Percentiles rank a stretch among this genome's conserved stretches.
Conservation (phyloP, 1,139 yeast species). For the Cylindricascospora bacillispora region DNA sequence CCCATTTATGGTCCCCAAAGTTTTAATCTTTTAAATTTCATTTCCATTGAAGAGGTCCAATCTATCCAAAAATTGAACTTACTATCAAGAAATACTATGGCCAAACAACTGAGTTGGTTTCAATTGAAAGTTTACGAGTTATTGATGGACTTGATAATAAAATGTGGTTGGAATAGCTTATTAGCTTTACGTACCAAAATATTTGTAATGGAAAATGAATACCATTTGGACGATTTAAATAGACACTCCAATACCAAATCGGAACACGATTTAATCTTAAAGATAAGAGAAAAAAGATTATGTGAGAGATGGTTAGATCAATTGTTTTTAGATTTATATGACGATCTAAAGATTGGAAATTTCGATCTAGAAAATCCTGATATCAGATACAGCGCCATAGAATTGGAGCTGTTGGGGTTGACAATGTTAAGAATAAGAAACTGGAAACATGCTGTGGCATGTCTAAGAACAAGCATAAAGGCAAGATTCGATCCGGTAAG, state of each 20-base stretch:
- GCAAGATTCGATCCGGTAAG: conserved; percentile 61
- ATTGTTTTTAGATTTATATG: conserved; percentile 73
- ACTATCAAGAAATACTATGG: conserved; percentile 61
- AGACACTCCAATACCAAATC: background rate
- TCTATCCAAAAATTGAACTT: conserved; percentile 52
- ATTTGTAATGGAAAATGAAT: conserved; percentile 94
- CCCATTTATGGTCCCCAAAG: conserved; percentile 51
- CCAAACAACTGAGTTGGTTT: conserved; percentile 65
- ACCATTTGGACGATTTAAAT: conserved; percentile 18
- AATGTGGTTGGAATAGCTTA: conserved; percentile 84
- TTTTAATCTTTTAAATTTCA: conserved; percentile 31
- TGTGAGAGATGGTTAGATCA: conserved; percentile 95
- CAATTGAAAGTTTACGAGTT: conserved; percentile 54
- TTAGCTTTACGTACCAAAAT: conserved; percentile 68
- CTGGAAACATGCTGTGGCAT: conserved; percentile 67
- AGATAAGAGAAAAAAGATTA: conserved; percentile 55
- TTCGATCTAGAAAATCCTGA: conserved; percentile 61
- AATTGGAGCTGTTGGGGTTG: conserved; percentile 87
- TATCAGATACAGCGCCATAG: conserved; percentile 68
- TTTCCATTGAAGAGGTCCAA: conserved; percentile 31
- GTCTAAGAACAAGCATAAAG: conserved; percentile 59
- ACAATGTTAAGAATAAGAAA: conserved; percentile 72
- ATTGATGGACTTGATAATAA: conserved; percentile 44
- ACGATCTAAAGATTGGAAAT: conserved; percentile 74
- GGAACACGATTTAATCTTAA: conserved; percentile 3